Base-by-base conservation (phyloP, 2,329 filamentous ascomycete species). In the Calonectria fujianensis region DNA sequence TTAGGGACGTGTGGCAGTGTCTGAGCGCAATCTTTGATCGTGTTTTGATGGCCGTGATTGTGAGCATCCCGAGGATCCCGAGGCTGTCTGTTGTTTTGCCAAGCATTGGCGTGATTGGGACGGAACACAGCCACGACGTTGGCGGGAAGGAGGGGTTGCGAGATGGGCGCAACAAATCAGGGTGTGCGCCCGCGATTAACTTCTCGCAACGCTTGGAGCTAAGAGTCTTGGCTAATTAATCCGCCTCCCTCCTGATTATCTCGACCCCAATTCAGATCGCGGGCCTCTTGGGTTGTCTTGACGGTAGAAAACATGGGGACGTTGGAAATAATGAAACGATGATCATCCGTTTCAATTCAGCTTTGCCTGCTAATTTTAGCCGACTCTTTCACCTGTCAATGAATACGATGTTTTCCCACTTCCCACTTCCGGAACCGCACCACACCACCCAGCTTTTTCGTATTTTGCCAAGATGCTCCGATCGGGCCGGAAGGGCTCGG, bases 201-300 rank as follows among this genome's bases (percentile, higher is more conserved):
- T 48, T 48, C 20, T 24, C 45, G n/a, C 45, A 48, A 24, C 5
- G 20, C 45, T 13, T 48, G 45, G 45, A n/a, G 45, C 45, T 24
- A 48, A 48, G 45, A 48, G 45, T 48, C 45, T 48, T 48, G 45
- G 45, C 45, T 48, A 48, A 48, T 48, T 48, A 48, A 24, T 18
- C 11, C n/a, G 45, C n/a, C n/a, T 48, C 45, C 45, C 45, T 48
- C 45, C 45, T 48, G 45, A 48, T 48, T 8, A 48, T 48, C 45
- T 48, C 9, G 18, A 48, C 45, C 20, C n/a, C 45, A 48, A 48
- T 48, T 24, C 20, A 48, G 45, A 48, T 45, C 41, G 20, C 45
- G 45, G n/a, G 45, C 45, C 45, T 48, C 45, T 6, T 48, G 3
- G 10, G 24, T 24, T 10, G 45, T 11, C 20, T 20, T 3, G 18